Conservation (phyloP, 805 yeast genomes). For the Metschnikowia lachancei region DNA sequence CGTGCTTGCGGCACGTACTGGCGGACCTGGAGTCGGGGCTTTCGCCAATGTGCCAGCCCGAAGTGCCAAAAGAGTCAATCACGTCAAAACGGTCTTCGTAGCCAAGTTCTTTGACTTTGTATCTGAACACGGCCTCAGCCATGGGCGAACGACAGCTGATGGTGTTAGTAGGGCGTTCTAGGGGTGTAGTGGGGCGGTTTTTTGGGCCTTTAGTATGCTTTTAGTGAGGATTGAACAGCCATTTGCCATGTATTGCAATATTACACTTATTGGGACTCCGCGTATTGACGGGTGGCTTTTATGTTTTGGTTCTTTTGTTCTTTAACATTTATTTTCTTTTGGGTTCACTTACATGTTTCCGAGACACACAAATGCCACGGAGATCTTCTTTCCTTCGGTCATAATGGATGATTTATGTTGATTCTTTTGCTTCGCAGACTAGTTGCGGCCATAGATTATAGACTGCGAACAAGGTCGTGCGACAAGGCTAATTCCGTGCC, state of each 20-base stretch:
- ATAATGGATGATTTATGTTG: background rate
- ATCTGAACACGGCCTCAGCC: slow-evolving; percentile 91
- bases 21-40: slow-evolving; percentile 75
- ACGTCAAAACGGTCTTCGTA: slow-evolving; percentile 41
- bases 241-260: too few species aligned
- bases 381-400: slow-evolving; percentile 30
- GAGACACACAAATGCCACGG: slow-evolving; percentile 86
- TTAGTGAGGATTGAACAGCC: too few species aligned
- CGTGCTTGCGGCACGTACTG: slow-evolving; percentile 63
- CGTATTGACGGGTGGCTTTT: background rate
- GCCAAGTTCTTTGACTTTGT: slow-evolving; percentile 55
- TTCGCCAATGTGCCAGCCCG: slow-evolving; percentile 81
- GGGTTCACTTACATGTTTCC: slow-evolving; percentile 77
- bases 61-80: slow-evolving; percentile 88
- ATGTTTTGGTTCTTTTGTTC: too few species aligned
- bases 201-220: too few species aligned
- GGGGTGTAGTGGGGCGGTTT: background rate
- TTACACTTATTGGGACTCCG: too few species aligned
- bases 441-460: too few species aligned
- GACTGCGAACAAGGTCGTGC: background rate
- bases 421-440: background rate
- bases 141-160: slow-evolving; percentile 88
- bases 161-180: slow-evolving; percentile 20
- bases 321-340: too few species aligned
- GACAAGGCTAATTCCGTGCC: too few species aligned